Conservation (phyloP, 176 grass and related monocot species). For the Poa annua region DNA sequence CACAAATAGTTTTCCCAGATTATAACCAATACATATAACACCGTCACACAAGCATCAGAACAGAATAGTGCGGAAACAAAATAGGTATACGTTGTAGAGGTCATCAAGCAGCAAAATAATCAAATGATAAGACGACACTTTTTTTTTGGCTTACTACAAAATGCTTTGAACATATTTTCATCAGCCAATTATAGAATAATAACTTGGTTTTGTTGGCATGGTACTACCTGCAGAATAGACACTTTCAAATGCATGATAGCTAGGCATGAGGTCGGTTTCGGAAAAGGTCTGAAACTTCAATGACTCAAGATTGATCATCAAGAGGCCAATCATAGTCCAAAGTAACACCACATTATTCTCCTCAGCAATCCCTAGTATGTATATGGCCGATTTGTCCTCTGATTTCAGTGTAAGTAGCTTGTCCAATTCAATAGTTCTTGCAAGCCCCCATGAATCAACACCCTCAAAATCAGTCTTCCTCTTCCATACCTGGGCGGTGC, state of each 20-base stretch:
- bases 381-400: not conserved
- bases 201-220: not conserved
- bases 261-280: not conserved
- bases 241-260: not conserved
- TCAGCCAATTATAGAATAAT: not conserved
- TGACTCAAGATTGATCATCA: not conserved
- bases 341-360: not conserved
- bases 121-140: not conserved
- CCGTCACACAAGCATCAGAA: too few species aligned
- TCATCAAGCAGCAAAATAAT: not conserved
- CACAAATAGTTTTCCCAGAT: too few species aligned
- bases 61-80: too few species aligned
- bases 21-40: too few species aligned
- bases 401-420: not conserved
- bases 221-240: not conserved
- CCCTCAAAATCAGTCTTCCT: not conserved
- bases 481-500: too few species aligned
- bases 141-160: not conserved
- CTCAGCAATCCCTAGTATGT: not conserved
- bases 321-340: not conserved
- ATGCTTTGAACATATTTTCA: not conserved
- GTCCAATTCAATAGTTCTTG: not conserved
- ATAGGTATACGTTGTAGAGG: not conserved
- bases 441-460: not conserved
- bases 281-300: not conserved